Conservation (phyloP, 2,329 filamentous ascomycete genomes). For the Ascocoryne sarcoides region DNA sequence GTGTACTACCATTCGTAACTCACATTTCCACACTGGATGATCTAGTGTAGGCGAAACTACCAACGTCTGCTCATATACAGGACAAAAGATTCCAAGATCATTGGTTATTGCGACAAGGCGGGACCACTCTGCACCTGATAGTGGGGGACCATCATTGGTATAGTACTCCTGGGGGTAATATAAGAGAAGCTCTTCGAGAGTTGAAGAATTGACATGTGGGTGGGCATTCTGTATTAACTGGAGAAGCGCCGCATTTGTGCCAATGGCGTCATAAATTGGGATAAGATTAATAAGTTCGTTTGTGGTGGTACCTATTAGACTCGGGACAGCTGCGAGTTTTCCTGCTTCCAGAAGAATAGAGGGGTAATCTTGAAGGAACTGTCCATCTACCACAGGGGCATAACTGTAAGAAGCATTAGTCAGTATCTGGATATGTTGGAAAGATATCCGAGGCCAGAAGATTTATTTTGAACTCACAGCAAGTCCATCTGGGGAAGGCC, state of each 20-base stretch:
- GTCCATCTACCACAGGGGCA: slow-evolving; percentile 9
- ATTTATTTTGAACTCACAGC: slow-evolving; percentile 3
- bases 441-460: slow-evolving; percentile 2
- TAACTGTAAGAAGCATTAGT: slow-evolving; percentile 4
- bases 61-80: slow-evolving; percentile 4
- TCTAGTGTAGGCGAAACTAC: slow-evolving; percentile 6
- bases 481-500: too few relatives aligned
- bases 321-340: slow-evolving; percentile 8
- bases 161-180: slow-evolving; percentile 6
- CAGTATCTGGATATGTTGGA: not conserved
- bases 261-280: slow-evolving; percentile 3
- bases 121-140: slow-evolving; percentile 8
- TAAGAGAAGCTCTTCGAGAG: slow-evolving; percentile 2
- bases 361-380: slow-evolving; percentile 6
- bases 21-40: slow-evolving; percentile 12
- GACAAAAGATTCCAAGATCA: slow-evolving; percentile 11
- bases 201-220: slow-evolving; percentile 3
- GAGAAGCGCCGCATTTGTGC: slow-evolving; percentile 3
- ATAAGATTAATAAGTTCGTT: slow-evolving; percentile 8
- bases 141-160: slow-evolving; percentile 9
- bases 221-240: slow-evolving; percentile 1
- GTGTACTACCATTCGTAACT: not conserved
- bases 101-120: slow-evolving; percentile 11
- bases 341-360: slow-evolving; percentile 6
- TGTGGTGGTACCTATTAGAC: slow-evolving; percentile 9